Conservation (phyloP, 345 rosid genomes). For the Gossypium australe region DNA sequence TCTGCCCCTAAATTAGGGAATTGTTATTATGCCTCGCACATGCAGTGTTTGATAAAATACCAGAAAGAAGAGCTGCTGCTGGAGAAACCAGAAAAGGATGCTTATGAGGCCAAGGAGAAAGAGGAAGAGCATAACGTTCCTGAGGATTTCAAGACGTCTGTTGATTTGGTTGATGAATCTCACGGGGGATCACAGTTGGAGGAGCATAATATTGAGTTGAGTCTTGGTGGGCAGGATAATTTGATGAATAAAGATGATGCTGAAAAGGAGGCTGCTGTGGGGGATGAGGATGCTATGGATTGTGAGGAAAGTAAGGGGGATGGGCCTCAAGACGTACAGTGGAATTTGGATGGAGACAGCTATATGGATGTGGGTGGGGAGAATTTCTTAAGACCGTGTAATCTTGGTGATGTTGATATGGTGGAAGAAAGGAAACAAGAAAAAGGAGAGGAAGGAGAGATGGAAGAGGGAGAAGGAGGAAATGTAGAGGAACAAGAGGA, state of each 20-base stretch:
- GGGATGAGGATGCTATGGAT: constrained; percentile 33
- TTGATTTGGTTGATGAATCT: constrained; percentile 26
- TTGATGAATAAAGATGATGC: constrained; percentile 22
- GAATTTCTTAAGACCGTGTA: constrained; percentile 43
- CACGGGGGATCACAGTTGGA: constrained; percentile 37
- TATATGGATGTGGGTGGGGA: constrained; percentile 26
- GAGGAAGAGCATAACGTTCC: constrained; percentile 21
- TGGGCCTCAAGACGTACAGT: constrained; percentile 27
- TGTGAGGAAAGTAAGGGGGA: constrained; percentile 42
- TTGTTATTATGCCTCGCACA: constrained; percentile 84
- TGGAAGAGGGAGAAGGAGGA: constrained; percentile 33
- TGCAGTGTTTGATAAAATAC: constrained; percentile 64
- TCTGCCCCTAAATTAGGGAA: constrained; percentile 34
- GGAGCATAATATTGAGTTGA: constrained; percentile 59
- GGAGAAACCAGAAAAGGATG: constrained; percentile 25
- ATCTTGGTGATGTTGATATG: constrained; percentile 17
- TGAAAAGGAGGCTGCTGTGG: constrained; percentile 4
- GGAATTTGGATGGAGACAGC: constrained; percentile 36
- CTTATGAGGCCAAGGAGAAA: constrained; percentile 32
- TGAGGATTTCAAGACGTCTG: constrained; percentile 26
- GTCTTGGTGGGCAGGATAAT: constrained; percentile 52
- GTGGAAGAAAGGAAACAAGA: constrained; percentile 23
- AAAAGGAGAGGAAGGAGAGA: constrained; percentile 21
- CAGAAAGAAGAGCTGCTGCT: constrained; percentile 42
- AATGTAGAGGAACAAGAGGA: constrained; percentile 34